A percentile compares a stretch with the other conserved stretches of the same genome.
These are phyloP conservation scores for Hortaea werneckii DNA, from an alignment of 2,329 filamentous ascomycete species.

Conservation along the genomic window DNA sequence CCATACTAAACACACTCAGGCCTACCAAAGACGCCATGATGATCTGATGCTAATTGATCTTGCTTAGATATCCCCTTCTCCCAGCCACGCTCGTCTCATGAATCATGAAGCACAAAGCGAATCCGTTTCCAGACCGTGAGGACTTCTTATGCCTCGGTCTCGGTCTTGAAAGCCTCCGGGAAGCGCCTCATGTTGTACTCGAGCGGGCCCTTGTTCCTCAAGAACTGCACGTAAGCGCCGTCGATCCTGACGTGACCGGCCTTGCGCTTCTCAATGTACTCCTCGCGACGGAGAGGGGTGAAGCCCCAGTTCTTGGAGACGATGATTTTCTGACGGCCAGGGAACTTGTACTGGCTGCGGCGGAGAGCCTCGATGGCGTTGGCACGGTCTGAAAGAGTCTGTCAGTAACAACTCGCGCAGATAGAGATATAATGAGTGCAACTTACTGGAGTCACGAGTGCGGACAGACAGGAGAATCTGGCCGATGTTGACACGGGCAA, in stretches of 20 bases:
- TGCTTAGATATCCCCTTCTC: neutral
- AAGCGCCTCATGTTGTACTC: slow-evolving; percentile 85
- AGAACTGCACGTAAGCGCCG: slow-evolving; percentile 99
- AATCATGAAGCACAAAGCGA: slow-evolving; percentile 1
- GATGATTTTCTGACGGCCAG: slow-evolving; percentile 99
- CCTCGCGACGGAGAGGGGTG: slow-evolving; percentile 93
- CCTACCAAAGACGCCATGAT: neutral
- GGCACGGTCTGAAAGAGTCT: slow-evolving; percentile 60
- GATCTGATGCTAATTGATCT: neutral
- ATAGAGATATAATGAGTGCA: no score
- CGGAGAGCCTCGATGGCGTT: slow-evolving; percentile 96
- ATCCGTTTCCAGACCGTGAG: no score
- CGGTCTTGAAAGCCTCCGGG: slow-evolving; percentile 70
- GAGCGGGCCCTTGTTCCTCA: slow-evolving; percentile 82
- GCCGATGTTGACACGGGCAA: slow-evolving; percentile 99
- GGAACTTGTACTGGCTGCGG: slow-evolving; percentile 99
- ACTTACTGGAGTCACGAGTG: slow-evolving; percentile 83
- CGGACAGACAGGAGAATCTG: slow-evolving; percentile 97
- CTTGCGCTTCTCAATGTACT: slow-evolving; percentile 93
- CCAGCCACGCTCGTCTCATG: neutral
- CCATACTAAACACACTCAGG: neutral
- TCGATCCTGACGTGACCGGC: slow-evolving; percentile 90
- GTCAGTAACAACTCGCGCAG: neutral
- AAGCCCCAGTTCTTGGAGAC: slow-evolving; percentile 99
- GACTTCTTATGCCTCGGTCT: slow-evolving; percentile 24